Base-by-base conservation (phyloP, 257 asterid species). In the Marsdenia floribunda region DNA sequence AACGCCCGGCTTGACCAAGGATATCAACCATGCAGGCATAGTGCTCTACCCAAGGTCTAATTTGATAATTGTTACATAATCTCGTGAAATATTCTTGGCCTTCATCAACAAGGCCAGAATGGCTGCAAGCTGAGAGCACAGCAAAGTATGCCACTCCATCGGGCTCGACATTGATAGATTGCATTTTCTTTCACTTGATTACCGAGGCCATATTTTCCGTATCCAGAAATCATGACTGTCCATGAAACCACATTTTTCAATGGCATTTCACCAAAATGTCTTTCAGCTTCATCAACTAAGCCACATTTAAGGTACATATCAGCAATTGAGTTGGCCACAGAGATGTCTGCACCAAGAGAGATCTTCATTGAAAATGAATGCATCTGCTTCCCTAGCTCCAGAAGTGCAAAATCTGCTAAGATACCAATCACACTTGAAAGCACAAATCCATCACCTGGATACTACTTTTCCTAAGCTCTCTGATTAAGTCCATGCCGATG, bases 221-320 rank as follows among this genome's bases (percentile, higher is more conserved):
- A 87, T 33, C 95, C 90, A 1, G 87, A 84, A 64, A 89, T 87
- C 90, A 89, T 83, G 29, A 80, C 83, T 6, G 91, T 87, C 84
- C 88, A 90, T 0, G 91, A 84, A 53, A 87, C 77, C 37, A 82
- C 85, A 79, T 85, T 84, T 77, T 82, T 87, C 55, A 26, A 73
- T 3, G 24, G 78, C 88, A 82, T 82, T 40, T 81, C 75, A 21
- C 42, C 29, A 63, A 90, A 90, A 53, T 71, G 71, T 76, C 68
- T 77, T 64, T 82, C 75, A 0, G 93, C 96, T 46, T 86, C 96
- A 50, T 85, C 84, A 58, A 71, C 80, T 42, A 85, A 82, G 46
- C 90, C 88, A 64, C n/a, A 90, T 80, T 90, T 90, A n/a, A 85
- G 81, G 81, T 90, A 88, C 96, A 90, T 85, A 81, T 90, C 91